Evolutionary conservation across 1,284 basidiomycete genomes (phyloP).

Genomic region (Lentinus polychrous): DNA sequence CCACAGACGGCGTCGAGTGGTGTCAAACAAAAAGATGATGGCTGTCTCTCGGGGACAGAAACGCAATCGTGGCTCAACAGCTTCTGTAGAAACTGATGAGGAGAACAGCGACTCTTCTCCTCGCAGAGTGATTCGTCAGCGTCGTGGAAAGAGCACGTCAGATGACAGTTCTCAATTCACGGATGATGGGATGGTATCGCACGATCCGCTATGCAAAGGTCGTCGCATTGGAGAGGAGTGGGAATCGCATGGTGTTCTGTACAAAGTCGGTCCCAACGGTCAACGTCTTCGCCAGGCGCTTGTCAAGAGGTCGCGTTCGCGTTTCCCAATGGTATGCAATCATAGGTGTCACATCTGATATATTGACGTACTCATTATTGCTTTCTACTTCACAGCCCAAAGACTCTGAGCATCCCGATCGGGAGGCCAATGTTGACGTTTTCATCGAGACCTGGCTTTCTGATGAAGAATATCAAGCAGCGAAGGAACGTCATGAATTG

Average conservation of each 20-base stretch:
- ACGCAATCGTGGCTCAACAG: slow-evolving; percentile 46
- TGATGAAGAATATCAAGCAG: slow-evolving; percentile 62
- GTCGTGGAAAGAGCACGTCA: slow-evolving; percentile 25
- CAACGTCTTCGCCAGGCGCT: slow-evolving; percentile 59
- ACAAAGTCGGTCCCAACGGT: slow-evolving; percentile 67
- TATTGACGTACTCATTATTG: background rate
- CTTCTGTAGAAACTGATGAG: slow-evolving; percentile 43
- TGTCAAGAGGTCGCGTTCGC: slow-evolving; percentile 59
- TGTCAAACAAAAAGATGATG: slow-evolving; percentile 42
- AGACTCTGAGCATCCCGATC: slow-evolving; percentile 73
- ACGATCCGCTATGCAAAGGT: slow-evolving; percentile 43
- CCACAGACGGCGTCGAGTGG: slow-evolving; percentile 33
- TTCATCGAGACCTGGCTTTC: slow-evolving; percentile 71
- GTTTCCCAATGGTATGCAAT: slow-evolving; percentile 61
- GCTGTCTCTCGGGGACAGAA: slow-evolving; percentile 47
- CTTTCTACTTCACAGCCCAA: slow-evolving; percentile 42
- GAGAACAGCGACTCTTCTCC: slow-evolving; percentile 29
- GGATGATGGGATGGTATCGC: slow-evolving; percentile 38
- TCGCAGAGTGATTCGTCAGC: slow-evolving; percentile 25
- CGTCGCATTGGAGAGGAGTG: slow-evolving; percentile 67
- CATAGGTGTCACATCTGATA: slow-evolving; percentile 2
- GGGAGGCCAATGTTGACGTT: slow-evolving; percentile 55
- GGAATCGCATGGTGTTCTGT: slow-evolving; percentile 59
- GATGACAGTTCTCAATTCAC: slow-evolving; percentile 26
- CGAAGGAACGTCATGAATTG: slow-evolving; percentile 52